Evolutionary conservation across 2,329 filamentous ascomycete genomes (phyloP).

Genomic region (Pseudogymnoascus sp.): DNA sequence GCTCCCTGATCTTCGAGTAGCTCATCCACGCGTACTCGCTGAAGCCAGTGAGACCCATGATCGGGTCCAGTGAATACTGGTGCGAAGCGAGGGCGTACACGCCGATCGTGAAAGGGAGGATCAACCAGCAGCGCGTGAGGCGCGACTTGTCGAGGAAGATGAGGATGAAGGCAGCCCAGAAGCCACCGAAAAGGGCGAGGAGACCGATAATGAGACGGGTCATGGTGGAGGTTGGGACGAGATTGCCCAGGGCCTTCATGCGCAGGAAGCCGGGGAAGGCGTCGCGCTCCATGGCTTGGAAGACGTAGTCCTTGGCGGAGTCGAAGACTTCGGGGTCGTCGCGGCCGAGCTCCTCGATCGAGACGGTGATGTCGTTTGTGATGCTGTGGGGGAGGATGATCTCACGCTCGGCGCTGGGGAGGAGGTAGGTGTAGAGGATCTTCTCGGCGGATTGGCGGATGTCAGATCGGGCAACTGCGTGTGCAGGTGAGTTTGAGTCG

Average conservation of each 20-base stretch:
- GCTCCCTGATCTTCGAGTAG: conserved; percentile 80
- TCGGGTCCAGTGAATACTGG: conserved; percentile 89
- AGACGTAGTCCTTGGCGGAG: conserved; percentile 96
- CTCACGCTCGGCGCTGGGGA: conserved; percentile 92
- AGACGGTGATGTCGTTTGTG: conserved; percentile 71
- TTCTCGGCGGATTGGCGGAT: conserved; percentile 92
- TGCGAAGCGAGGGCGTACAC: conserved; percentile 85
- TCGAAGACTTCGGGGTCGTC: conserved; percentile 98
- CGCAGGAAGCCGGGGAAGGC: conserved; percentile 96
- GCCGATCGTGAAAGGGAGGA: conserved; percentile 85
- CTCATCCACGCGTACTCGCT: conserved; percentile 97
- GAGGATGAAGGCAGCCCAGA: conserved; percentile 89
- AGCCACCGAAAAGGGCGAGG: conserved; percentile 77
- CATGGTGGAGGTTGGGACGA: conserved; percentile 85
- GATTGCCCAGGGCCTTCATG: conserved; percentile 89
- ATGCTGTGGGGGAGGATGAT: conserved; percentile 88
- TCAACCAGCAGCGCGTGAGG: conserved; percentile 69
- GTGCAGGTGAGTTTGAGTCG: conserved; percentile 73
- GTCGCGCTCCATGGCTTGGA: conserved; percentile 98
- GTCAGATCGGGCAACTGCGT: conserved; percentile 79
- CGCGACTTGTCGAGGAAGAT: conserved; percentile 80
- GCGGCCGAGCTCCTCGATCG: conserved; percentile 82
- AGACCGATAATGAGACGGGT: conserved; percentile 78
- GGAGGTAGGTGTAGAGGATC: conserved; percentile 94
- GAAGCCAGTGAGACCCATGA: conserved; percentile 78